Base-by-base conservation (phyloP, 495 filamentous ascomycete genomes). In the Aspergillus leporis region DNA sequence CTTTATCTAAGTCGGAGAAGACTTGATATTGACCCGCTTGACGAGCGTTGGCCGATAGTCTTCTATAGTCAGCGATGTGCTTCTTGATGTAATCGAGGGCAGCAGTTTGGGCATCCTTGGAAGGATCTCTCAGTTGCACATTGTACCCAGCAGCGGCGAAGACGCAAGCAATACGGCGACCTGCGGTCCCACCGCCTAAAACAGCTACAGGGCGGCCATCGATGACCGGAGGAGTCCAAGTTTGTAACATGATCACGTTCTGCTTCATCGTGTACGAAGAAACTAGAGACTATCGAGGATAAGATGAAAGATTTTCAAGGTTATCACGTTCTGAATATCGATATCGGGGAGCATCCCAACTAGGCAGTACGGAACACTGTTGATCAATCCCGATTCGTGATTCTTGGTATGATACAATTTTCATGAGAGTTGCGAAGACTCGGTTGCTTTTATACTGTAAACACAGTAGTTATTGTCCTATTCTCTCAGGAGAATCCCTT, bases 161-260 rank as follows among this genome's bases (percentile, higher is more conserved):
- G 21, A 62, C 55, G 32, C 58, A 64, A 16, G 38, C 71, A 12
- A 81, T 74, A 18, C 76, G 72, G 18, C 76, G 76, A 36, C 78
- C 78, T 8, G 79, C 62, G 8, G 75, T 71, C 5, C 79, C 79
- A 6, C 56, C 76, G 18, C 79, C 79, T 31, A 81, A 51, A 25
- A 81, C 46, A 30, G 64, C 64, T 13, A 81, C 63, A 19, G 74
- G 76, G 0, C 72, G 74, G 49, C 14, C 5, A 19, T 19, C 5
- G 6, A 10, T 10, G 28, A 14, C n/a, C 0, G 28, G 12, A 0
- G 49, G 49, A 13, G 28, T 18, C 49, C 49, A 51, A 13, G 10
- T 40, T 40, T 3, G 36, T 40, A 13, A 4, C 3, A 12, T 12
- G 16, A 13, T 40, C 3, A 12, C 16, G 16, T 12, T 3, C 16